phyloP scores from a whole-genome alignment of 1,284 basidiomycete genomes.

The Austroboletus novae-zelandiae region DNA sequence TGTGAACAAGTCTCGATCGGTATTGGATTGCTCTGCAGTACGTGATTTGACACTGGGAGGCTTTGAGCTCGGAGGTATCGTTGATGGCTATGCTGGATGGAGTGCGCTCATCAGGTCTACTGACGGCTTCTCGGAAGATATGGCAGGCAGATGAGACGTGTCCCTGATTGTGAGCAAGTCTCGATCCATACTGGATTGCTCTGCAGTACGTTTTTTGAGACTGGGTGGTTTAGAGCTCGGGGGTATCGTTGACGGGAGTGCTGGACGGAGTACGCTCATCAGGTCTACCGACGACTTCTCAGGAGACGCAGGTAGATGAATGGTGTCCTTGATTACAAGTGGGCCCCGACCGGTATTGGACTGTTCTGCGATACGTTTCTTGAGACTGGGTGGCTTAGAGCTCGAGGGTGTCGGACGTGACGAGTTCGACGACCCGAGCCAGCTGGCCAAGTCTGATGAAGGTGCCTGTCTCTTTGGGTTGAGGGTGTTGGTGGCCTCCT shows the following conservation, averaged over 20 bases:
- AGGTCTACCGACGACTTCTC: conserved; percentile 43
- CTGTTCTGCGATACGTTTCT: conserved; percentile 17
- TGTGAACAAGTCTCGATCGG: neutral
- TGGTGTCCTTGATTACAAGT: conserved; percentile 18
- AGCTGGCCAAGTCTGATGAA: conserved; percentile 46
- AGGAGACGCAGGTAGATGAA: conserved; percentile 13
- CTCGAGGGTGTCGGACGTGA: conserved; percentile 16
- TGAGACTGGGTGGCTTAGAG: conserved; percentile 20
- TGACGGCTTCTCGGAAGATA: conserved; percentile 30
- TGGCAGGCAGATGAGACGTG: conserved; percentile 12
- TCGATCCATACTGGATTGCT: conserved; percentile 1
- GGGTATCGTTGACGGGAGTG: conserved; percentile 36
- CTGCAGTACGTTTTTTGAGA: conserved; percentile 21
- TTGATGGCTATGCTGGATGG: conserved; percentile 46
- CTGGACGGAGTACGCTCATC: conserved; percentile 55
- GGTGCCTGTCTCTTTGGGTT: conserved; percentile 41
- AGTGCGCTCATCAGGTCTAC: conserved; percentile 56
- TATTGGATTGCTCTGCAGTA: conserved; percentile 2
- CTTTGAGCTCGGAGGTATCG: conserved; percentile 20
- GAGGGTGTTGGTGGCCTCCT: conserved; percentile 13
- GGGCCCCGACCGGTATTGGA: neutral
- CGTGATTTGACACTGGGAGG: conserved; percentile 25
- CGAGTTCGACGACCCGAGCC: conserved; percentile 41
- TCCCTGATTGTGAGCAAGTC: conserved; percentile 15
- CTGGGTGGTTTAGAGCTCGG: conserved; percentile 24